These are phyloP conservation scores for Prillingera fragicola DNA, from an alignment of 1,284 basidiomycete species.

Conservation along the genomic window DNA sequence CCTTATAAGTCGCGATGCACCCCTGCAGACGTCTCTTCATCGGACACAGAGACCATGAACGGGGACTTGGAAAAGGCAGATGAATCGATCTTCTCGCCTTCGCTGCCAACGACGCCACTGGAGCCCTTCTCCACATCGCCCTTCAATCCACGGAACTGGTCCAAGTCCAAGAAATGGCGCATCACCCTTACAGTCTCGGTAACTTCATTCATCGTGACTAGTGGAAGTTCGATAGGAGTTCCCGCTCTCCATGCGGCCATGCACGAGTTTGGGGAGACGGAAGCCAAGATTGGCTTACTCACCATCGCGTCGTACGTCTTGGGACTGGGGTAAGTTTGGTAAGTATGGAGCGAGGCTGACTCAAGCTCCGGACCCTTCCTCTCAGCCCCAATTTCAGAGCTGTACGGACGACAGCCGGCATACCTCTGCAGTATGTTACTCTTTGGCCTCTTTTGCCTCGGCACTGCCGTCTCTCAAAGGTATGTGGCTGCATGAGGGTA, in stretches of 20 bases:
- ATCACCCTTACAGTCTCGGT: conserved; percentile 28
- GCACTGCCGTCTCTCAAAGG: conserved; percentile 32
- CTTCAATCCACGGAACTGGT: conserved; percentile 35
- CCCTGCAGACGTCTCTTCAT: no score
- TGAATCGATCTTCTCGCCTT: no score
- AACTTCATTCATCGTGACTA: conserved; percentile 38
- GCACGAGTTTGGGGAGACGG: conserved; percentile 27
- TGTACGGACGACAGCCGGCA: conserved; percentile 47
- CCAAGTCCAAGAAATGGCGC: conserved; percentile 21
- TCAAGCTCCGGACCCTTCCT: conserved; percentile 46
- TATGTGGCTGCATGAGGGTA: conserved; percentile 18
- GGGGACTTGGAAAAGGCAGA: no score
- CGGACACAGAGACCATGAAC: no score
- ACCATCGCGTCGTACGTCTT: conserved; percentile 38
- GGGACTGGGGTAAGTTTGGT: conserved; percentile 36
- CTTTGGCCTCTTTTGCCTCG: conserved; percentile 40
- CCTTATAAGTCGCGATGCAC: no score
- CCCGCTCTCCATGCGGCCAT: conserved; percentile 29
- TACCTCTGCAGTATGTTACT: conserved; percentile 33
- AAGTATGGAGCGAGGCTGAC: neutral
- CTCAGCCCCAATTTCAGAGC: conserved; percentile 48
- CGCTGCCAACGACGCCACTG: no score
- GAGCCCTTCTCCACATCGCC: conserved; percentile 23
- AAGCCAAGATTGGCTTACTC: conserved; percentile 31
- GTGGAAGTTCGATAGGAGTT: conserved; percentile 37